phyloP scores from a whole-genome alignment of 1,284 basidiomycete species.

The Takashimella koratensis region DNA sequence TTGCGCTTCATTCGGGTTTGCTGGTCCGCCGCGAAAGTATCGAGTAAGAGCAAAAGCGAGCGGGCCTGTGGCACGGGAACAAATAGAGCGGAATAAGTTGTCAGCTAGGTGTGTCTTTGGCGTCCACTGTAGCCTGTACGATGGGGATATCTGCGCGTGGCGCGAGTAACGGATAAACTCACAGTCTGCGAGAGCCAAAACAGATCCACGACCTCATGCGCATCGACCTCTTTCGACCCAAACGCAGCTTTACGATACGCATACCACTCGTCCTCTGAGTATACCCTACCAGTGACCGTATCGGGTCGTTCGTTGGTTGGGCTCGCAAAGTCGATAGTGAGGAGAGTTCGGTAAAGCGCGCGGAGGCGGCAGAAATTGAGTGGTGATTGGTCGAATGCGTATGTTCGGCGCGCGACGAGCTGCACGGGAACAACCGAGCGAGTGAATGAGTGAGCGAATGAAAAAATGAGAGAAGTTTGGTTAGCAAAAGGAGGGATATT shows the following conservation, averaged over 20 bases:
- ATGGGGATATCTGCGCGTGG: too few relatives aligned
- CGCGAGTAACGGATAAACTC: too few relatives aligned
- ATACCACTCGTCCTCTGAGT: slow-evolving; percentile 43
- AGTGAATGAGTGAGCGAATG: too few relatives aligned
- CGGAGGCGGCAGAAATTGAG: slow-evolving; percentile 42
- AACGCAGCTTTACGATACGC: slow-evolving; percentile 38
- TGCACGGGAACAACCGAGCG: slow-evolving; percentile 9
- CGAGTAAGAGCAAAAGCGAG: slow-evolving; percentile 32
- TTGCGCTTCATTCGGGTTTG: slow-evolving; percentile 28
- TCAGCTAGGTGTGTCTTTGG: too few relatives aligned
- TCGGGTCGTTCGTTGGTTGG: slow-evolving; percentile 42
- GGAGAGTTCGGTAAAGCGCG: slow-evolving; percentile 43
- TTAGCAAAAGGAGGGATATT: not conserved
- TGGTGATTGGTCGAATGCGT: slow-evolving; percentile 42
- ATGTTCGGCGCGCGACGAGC: slow-evolving; percentile 37
- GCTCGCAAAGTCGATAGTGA: slow-evolving; percentile 45
- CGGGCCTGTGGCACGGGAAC: slow-evolving; percentile 30
- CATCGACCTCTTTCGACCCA: slow-evolving; percentile 24
- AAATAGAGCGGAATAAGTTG: too few relatives aligned
- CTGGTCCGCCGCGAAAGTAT: slow-evolving; percentile 35
- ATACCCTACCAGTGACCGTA: slow-evolving; percentile 19
- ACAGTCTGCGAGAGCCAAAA: slow-evolving; percentile 39
- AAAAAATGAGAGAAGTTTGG: not conserved
- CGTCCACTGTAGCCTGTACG: too few relatives aligned
- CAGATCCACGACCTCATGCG: slow-evolving; percentile 44